Evolutionary conservation across 495 filamentous ascomycete species (phyloP).

Genomic region (Penicillium odoratum): DNA sequence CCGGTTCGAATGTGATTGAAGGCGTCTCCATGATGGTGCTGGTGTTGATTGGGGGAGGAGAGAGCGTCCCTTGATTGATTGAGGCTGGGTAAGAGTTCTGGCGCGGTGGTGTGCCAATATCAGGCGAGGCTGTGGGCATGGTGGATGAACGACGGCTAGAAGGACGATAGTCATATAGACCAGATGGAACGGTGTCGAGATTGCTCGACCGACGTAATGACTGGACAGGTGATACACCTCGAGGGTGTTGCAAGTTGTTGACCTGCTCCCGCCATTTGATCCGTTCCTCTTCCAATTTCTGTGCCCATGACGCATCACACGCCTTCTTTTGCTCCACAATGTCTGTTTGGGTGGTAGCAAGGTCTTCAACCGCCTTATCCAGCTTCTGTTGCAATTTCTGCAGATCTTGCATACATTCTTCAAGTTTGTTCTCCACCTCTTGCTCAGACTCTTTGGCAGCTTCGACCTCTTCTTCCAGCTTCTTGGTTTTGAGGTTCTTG

Average conservation of each 20-base stretch:
- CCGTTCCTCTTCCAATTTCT: constrained; percentile 70
- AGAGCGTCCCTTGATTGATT: constrained; percentile 36
- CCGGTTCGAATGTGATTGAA: constrained; percentile 60
- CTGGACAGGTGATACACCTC: constrained; percentile 49
- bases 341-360: constrained; percentile 58
- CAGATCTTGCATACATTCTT: constrained; percentile 62
- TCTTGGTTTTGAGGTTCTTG: constrained; percentile 72
- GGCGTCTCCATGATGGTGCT: constrained; percentile 50
- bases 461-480: constrained; percentile 82
- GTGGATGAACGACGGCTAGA: constrained; percentile 50
- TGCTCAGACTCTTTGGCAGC: constrained; percentile 62
- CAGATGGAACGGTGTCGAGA: constrained; percentile 34
- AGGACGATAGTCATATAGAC: constrained; percentile 40
- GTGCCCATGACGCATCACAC: constrained; percentile 59
- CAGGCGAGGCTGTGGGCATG: constrained; percentile 38
- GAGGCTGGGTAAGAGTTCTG: constrained; percentile 46
- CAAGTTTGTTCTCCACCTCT: constrained; percentile 56
- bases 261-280: constrained; percentile 69
- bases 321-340: constrained; percentile 69
- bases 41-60: constrained; percentile 34
- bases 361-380: constrained; percentile 62
- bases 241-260: constrained; percentile 44
- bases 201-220: constrained; percentile 48
- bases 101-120: constrained; percentile 41
- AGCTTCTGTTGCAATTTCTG: constrained; percentile 62